A percentile compares a stretch with the other conserved stretches of the same genome.
Conservation (phyloP, 2,329 filamentous ascomycete genomes). For the Orbilia brochopaga region DNA sequence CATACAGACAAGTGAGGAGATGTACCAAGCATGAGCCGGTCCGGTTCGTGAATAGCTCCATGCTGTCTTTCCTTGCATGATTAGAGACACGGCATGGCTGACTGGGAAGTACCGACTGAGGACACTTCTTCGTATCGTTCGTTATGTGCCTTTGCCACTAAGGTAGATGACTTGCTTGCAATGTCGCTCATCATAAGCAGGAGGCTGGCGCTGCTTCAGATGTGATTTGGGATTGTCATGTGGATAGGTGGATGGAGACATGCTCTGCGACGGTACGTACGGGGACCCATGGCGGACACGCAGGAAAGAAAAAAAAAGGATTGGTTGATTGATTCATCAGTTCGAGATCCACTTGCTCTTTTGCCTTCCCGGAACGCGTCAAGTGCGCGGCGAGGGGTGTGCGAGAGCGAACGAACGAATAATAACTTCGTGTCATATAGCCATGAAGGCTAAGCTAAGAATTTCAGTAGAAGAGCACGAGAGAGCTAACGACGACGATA, state of each 20-base stretch:
- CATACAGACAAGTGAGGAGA: too few relatives aligned
- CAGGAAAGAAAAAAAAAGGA: too few relatives aligned
- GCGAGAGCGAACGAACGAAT: constrained; percentile 3
- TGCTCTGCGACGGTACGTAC: too few relatives aligned
- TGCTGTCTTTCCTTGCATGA: background rate
- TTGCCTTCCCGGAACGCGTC: constrained; percentile 51
- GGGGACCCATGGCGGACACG: constrained; percentile 3
- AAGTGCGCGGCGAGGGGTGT: constrained; percentile 39
- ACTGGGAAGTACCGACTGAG: background rate
- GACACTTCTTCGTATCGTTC: background rate
- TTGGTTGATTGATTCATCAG: constrained; percentile 15
- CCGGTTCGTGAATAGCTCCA: too few relatives aligned
- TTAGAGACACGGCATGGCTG: constrained; percentile 41
- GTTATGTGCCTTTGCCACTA: constrained; percentile 46
- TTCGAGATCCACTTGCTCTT: constrained; percentile 43
- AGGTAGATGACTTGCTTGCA: background rate
- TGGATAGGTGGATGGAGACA: constrained; percentile 22
- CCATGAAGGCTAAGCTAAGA: too few relatives aligned
- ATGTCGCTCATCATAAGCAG: background rate
- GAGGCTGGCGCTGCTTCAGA: background rate
- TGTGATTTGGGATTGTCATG: constrained; percentile 33
- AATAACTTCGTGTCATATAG: too few relatives aligned
- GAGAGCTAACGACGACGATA: background rate
- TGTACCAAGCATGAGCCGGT: too few relatives aligned
- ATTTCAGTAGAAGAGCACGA: too few relatives aligned